phyloP scores from a whole-genome alignment of 2,329 filamentous ascomycete genomes.

The Xylariaceae sp. region DNA sequence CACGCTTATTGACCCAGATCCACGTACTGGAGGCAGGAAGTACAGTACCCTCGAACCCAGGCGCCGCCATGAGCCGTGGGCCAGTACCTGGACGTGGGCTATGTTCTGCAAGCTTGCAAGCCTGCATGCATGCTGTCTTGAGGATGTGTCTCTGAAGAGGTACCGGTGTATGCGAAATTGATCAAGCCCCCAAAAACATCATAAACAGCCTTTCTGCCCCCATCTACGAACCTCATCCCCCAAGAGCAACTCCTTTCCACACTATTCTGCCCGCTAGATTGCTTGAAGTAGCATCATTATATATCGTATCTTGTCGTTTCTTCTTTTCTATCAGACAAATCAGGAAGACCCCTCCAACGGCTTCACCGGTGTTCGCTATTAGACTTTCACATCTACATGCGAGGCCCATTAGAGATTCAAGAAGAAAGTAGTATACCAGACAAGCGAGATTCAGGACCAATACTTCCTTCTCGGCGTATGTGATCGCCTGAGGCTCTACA shows the following conservation, averaged over 20 bases:
- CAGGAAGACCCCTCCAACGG: conserved; percentile 3
- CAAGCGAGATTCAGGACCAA: neutral
- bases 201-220: conserved; percentile 14
- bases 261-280: neutral
- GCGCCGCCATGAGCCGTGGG: neutral
- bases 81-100: conserved; percentile 4
- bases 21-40: too few species aligned
- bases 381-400: too few species aligned
- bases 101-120: conserved; percentile 3
- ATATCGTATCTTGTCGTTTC: conserved; percentile 3
- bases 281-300: conserved; percentile 4
- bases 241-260: conserved; percentile 4
- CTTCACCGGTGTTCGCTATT: too few species aligned
- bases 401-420: neutral
- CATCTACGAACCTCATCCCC: conserved; percentile 13
- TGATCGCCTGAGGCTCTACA: conserved; percentile 4
- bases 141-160: too few species aligned
- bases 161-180: conserved; percentile 15
- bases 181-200: conserved; percentile 20
- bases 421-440: conserved; percentile 6
- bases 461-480: neutral
- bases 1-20: conserved; percentile 1
- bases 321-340: conserved; percentile 3
- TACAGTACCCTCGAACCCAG: neutral
- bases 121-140: too few species aligned